These are phyloP conservation scores for Mycena galopus DNA, from an alignment of 768 basidiomycete species.

Conservation along the genomic window DNA sequence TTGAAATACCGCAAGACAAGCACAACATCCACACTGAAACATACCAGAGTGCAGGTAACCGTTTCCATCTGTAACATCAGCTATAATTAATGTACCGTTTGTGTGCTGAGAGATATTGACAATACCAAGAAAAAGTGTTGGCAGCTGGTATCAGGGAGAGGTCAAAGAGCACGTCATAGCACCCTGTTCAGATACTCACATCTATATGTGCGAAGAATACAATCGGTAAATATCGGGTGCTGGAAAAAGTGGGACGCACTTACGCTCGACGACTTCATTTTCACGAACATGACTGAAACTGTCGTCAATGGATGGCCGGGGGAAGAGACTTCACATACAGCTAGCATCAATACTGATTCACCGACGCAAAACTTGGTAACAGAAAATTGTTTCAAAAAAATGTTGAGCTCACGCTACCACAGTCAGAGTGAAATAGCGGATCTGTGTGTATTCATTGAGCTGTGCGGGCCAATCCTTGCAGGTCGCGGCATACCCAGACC, in stretches of 20 bases:
- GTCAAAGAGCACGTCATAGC: neutral
- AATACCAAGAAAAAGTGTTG: too few relatives aligned
- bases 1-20: too few relatives aligned
- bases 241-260: neutral
- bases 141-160: neutral
- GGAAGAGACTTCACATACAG: neutral
- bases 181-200: neutral
- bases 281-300: neutral
- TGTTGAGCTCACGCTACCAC: neutral
- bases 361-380: neutral
- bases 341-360: neutral
- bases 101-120: too few relatives aligned
- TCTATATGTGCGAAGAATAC: neutral
- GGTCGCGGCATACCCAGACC: neutral
- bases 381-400: neutral
- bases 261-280: neutral
- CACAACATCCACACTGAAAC: too few relatives aligned
- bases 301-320: neutral
- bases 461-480: neutral
- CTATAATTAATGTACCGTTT: too few relatives aligned
- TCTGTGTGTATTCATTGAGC: neutral
- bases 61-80: too few relatives aligned
- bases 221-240: neutral
- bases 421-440: neutral
- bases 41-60: too few relatives aligned